These are phyloP conservation scores for Trametes sp. DNA, from an alignment of 1,284 basidiomycete genomes.

Conservation along the genomic window DNA sequence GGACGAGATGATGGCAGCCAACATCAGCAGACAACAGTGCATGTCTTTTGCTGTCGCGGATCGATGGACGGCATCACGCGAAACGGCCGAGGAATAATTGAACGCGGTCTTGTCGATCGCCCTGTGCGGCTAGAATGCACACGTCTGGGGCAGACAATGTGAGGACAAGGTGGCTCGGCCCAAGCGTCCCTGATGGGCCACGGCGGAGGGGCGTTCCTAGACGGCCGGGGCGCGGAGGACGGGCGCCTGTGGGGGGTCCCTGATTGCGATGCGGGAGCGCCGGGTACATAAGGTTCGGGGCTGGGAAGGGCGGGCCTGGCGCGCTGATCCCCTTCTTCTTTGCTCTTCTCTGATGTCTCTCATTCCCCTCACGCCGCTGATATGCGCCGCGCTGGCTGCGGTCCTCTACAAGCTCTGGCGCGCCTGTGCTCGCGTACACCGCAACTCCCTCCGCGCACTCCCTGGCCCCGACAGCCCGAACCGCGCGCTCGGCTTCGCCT, in stretches of 20 bases:
- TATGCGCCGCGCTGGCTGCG: conserved; percentile 18
- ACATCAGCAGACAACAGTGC: neutral
- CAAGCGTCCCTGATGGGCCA: conserved; percentile 3
- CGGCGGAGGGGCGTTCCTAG: conserved; percentile 2
- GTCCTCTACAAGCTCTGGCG: conserved; percentile 15
- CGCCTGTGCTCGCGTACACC: conserved; percentile 2
- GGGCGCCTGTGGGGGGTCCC: conserved; percentile 11
- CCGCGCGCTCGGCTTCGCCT: conserved; percentile 58
- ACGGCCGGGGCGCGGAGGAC: conserved; percentile 3
- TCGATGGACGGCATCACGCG: neutral
- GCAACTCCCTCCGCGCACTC: conserved; percentile 45
- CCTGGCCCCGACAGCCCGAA: conserved; percentile 58
- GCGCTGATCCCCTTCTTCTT: conserved; percentile 18
- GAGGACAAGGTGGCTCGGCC: neutral
- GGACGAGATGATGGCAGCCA: neutral
- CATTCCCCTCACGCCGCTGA: conserved; percentile 12
- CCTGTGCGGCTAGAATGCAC: neutral
- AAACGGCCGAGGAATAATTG: neutral
- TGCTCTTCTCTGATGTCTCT: conserved; percentile 15
- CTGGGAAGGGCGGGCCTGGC: conserved; percentile 9
- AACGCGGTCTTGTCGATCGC: neutral
- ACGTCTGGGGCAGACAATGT: neutral
- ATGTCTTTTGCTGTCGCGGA: neutral
- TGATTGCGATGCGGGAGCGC: conserved; percentile 17
- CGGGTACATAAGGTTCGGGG: conserved; percentile 11